Evolutionary conservation across 345 rosid genomes (phyloP).

Genomic region (Carallia pectinifolia): DNA sequence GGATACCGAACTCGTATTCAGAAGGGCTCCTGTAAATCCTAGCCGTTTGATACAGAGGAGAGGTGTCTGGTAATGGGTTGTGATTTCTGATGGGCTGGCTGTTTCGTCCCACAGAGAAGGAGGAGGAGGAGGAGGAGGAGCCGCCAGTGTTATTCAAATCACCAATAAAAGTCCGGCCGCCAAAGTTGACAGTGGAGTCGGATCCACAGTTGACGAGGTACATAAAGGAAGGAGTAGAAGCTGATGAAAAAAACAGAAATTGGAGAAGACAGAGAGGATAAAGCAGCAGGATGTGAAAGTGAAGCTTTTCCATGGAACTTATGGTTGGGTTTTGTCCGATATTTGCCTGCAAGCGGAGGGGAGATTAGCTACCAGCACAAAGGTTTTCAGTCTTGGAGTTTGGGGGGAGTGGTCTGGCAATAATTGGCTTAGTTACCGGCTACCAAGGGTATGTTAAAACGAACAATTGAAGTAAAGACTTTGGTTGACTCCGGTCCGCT

Average conservation of each 20-base stretch:
- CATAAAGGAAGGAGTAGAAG: neutral
- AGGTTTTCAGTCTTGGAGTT: neutral
- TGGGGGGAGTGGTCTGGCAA: neutral
- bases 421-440: neutral
- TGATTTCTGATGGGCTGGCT: slow-evolving; percentile 3
- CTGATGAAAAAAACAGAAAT: neutral
- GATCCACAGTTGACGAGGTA: slow-evolving; percentile 40
- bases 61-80: neutral
- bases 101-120: slow-evolving; percentile 7
- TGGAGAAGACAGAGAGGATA: slow-evolving; percentile 14
- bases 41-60: slow-evolving; percentile 44
- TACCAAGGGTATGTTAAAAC: neutral
- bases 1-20: slow-evolving; percentile 31
- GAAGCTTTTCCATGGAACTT: slow-evolving; percentile 4
- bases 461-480: neutral
- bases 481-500: neutral
- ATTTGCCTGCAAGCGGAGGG: too few relatives aligned
- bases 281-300: neutral
- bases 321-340: neutral
- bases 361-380: too few relatives aligned
- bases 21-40: slow-evolving; percentile 41
- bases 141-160: slow-evolving; percentile 6
- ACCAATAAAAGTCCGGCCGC: slow-evolving; percentile 15
- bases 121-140: neutral
- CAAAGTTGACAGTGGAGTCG: neutral